Evolutionary conservation across 495 filamentous ascomycete genomes (phyloP).

Genomic region (Hypoxylon subgilvum): DNA sequence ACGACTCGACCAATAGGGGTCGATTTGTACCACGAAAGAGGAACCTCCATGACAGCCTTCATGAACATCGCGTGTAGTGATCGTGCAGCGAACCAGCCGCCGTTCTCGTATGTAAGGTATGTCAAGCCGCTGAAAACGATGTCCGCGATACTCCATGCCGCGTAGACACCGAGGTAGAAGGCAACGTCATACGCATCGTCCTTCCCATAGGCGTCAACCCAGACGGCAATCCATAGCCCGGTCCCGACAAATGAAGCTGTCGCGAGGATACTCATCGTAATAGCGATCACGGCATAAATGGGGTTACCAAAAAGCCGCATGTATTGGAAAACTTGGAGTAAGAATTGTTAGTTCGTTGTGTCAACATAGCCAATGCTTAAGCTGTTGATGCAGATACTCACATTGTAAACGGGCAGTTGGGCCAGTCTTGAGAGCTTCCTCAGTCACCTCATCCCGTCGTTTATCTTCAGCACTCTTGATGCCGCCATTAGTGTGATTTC

Average conservation of each 20-base stretch:
- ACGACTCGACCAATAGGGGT: conserved; percentile 62
- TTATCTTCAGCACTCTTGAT: conserved; percentile 32
- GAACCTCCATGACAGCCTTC: conserved; percentile 54
- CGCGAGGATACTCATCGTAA: conserved; percentile 39
- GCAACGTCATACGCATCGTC: conserved; percentile 41
- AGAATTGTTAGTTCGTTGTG: conserved; percentile 8
- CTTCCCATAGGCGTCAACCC: conserved; percentile 58
- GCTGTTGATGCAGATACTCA: conserved; percentile 14
- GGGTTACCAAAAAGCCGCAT: conserved; percentile 47
- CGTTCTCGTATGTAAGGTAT: conserved; percentile 45
- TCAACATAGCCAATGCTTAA: background rate
- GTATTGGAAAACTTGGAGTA: conserved; percentile 44
- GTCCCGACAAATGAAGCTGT: conserved; percentile 41
- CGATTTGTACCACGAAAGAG: conserved; percentile 62
- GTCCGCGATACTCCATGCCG: conserved; percentile 42
- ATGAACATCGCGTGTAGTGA: conserved; percentile 54
- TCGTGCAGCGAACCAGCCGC: conserved; percentile 54
- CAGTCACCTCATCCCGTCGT: conserved; percentile 39
- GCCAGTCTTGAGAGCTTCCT: conserved; percentile 44
- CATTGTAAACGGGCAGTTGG: conserved; percentile 42
- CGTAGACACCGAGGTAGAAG: conserved; percentile 49
- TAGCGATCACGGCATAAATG: conserved; percentile 39
- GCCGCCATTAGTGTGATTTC: conserved; percentile 18
- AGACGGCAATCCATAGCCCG: conserved; percentile 53
- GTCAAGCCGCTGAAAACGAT: conserved; percentile 40